Base-by-base conservation (phyloP, 768 basidiomycete species). In the Lactarius hatsudake region DNA sequence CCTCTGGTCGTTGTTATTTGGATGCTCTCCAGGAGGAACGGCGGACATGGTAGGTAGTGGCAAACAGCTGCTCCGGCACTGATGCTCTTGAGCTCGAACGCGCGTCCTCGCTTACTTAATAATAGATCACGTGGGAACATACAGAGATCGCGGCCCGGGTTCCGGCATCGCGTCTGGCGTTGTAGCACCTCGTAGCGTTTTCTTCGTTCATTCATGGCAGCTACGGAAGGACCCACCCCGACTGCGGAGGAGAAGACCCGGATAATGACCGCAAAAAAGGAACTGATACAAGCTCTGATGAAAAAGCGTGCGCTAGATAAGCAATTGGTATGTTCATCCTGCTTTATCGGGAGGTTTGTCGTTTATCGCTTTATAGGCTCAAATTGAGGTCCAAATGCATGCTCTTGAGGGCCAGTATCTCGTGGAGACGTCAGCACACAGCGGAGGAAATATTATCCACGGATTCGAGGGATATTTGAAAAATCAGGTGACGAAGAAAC, bases 381-480 rank as follows among this genome's bases (percentile, higher is more conserved):
- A 88, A 71, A 81, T 90, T 65, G 93, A 94, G 78, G 80, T 86
- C 34, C 86, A 90, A 72, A 90, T 94, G 71, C 90, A 90, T 78
- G 87, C 85, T 68, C 81, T 91, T 32, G 93, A 94, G 75, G 85
- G 84, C 10, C 78, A 82, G 4, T 94, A 94, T 76, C 80, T 94
- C 42, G 84, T 86, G 8, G 93, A 94, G 61, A 93, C 93, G 0
- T 85, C 88, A 1, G 80, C 81, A 0, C 87, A 89, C 68, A 87
- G 86, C 71, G 91, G 92, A 20, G 93, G 93, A 36, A 94, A 94
- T 71, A 93, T 94, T 62, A 89, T 94, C 43, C 89, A 89, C 72
- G 93, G 93, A 5, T 94, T 94, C 70, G 93, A 94, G 63, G 87
- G 88, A 51, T 94, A 93, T 74, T 84, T 94, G 65, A 94, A 94